Evolutionary conservation across 129 eudicot genomes (phyloP), one percentile per base, ranked within the genome.

Genomic region (Flaveria trinervia): DNA sequence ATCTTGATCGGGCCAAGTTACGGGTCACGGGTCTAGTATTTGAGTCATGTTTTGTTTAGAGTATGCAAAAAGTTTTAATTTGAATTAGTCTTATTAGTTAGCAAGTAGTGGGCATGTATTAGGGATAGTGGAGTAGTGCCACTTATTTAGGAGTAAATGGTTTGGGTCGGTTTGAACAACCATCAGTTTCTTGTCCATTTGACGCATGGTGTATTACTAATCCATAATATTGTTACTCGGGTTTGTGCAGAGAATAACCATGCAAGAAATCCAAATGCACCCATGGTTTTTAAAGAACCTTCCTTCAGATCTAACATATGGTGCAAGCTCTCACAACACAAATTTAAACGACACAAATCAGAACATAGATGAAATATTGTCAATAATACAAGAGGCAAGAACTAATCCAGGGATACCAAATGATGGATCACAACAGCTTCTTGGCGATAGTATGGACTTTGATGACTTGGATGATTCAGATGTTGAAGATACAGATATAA

Each of bases 271-370:
- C 22, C 86, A 83, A 77, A 86, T 33, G 46, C 96, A 89, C 30
- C 91, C 89, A 17, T 86, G 96, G 96, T 89, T 82, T 65, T 70
- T 85, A 82, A 83, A 60, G 65, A 89, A 89, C 88, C 83, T 89
- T 79, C 96, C 96, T 7, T 43, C 74, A 17, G 96, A 89, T 74
- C 76, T 86, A 41, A 36, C 54, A 72, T 72, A 70, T 7, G 91
- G 85, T 55, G 89, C 86, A 84, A 83, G 86, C 85, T 83, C 84
- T 60, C 83, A 83, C 66, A 60, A 71, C 80, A 51, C 43, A 12
- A 86, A 72, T 74, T 50, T 78, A 39, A 83, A 75, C 14, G 82
- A 75, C 26, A 80, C 85, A 2, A 71, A 81, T 62, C 96, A 89
- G 67, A 83, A 77, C 72, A 26, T 78, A 9, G 89, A 78, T 57